Conservation (phyloP, 2,329 filamentous ascomycete species). For the Colletotrichum sp. region DNA sequence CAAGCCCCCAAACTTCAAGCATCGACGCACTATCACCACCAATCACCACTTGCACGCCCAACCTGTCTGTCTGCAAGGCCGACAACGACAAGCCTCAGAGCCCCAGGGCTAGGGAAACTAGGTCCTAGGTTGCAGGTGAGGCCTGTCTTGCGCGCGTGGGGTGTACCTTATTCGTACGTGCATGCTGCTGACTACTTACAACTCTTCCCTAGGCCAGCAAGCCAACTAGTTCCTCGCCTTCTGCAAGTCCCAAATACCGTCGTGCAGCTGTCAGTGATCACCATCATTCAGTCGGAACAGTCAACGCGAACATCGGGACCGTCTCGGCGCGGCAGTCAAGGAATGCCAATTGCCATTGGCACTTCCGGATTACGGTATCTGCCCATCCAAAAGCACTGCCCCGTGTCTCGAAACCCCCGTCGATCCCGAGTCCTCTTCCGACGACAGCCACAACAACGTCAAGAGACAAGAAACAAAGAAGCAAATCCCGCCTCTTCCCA, state of each 20-base stretch:
- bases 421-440: neutral
- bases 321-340: neutral
- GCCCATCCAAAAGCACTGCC: neutral
- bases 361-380: neutral
- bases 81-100: neutral
- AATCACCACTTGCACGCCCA: neutral
- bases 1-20: neutral
- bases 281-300: neutral
- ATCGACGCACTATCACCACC: neutral
- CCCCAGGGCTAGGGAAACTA: neutral
- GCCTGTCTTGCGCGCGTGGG: neutral
- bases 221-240: neutral
- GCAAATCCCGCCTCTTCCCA: neutral
- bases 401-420: neutral
- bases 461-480: conserved; percentile 11
- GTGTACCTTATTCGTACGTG: neutral
- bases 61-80: neutral
- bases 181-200: neutral
- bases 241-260: neutral
- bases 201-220: neutral
- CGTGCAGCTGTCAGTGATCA: neutral
- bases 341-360: neutral
- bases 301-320: neutral
- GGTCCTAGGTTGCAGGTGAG: neutral
- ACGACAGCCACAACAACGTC: neutral